Conservation (phyloP, 768 basidiomycete genomes). For the Hygrocybe coccinea region DNA sequence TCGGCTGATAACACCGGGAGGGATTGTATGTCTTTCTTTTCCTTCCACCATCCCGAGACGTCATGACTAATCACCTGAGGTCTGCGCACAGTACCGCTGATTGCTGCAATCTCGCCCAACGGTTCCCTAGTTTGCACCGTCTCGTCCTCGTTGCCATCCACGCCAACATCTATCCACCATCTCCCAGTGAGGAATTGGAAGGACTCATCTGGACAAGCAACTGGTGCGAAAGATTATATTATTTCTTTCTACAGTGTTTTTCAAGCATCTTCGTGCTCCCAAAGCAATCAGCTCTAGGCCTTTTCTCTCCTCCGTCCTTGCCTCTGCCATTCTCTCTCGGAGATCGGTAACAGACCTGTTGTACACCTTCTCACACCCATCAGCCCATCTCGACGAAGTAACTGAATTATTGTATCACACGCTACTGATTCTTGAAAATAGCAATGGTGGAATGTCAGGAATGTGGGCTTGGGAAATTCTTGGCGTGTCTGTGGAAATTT, state of each 20-base stretch:
- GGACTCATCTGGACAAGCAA: slow-evolving; percentile 9
- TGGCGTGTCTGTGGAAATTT: slow-evolving; percentile 44
- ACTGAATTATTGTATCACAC: slow-evolving; percentile 45
- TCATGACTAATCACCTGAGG: slow-evolving; percentile 6
- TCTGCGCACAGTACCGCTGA: slow-evolving; percentile 44
- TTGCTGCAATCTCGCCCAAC: slow-evolving; percentile 55
- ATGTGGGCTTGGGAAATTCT: slow-evolving; percentile 41
- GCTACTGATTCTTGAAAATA: slow-evolving; percentile 42
- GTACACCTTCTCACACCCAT: slow-evolving; percentile 46
- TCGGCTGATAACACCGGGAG: slow-evolving; percentile 40
- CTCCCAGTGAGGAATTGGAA: slow-evolving; percentile 36
- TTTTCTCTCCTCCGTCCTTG: slow-evolving; percentile 26
- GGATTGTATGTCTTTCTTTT: slow-evolving; percentile 41
- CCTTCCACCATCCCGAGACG: not conserved
- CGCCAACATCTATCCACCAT: slow-evolving; percentile 39
- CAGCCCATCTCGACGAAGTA: slow-evolving; percentile 39
- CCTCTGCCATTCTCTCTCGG: slow-evolving; percentile 46
- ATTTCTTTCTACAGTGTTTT: not conserved
- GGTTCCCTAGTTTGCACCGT: slow-evolving; percentile 49
- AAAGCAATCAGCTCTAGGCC: slow-evolving; percentile 11
- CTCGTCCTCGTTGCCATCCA: slow-evolving; percentile 40
- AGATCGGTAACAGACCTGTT: slow-evolving; percentile 56
- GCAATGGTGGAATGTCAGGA: slow-evolving; percentile 36
- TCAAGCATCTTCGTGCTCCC: not conserved
- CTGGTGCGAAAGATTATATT: not conserved